Conservation (phyloP, 257 asterid genomes). For the Fraxinus quadrangulata region DNA sequence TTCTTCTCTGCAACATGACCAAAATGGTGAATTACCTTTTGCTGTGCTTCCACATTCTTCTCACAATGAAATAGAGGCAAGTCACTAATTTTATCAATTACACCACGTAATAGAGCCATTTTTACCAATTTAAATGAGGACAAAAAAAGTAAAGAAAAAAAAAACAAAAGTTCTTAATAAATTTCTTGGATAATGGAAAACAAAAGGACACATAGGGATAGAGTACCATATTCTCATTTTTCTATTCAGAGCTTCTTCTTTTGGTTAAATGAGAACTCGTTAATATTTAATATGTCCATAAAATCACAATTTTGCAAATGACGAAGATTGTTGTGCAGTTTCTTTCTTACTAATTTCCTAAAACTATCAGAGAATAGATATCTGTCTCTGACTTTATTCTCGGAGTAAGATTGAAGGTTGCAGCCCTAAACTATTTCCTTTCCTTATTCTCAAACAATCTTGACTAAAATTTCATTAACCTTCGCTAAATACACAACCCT, state of each 20-base stretch:
- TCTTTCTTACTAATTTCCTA: not conserved
- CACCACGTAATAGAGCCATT: not conserved
- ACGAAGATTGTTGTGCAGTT: not conserved
- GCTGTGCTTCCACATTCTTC: no score
- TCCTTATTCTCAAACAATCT: not conserved
- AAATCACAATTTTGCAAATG: not conserved
- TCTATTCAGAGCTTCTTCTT: not conserved
- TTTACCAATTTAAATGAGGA: not conserved
- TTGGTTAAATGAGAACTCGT: not conserved
- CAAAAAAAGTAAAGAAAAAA: not conserved
- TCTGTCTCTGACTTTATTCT: not conserved
- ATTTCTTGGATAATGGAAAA: not conserved
- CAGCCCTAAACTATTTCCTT: not conserved
- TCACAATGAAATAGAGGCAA: no score
- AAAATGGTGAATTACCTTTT: no score
- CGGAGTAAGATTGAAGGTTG: not conserved
- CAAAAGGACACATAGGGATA: not conserved
- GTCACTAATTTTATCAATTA: not conserved
- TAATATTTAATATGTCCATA: not conserved
- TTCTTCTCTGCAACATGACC: not conserved
- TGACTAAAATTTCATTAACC: not conserved
- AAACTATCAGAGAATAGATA: not conserved
- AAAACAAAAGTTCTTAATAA: not conserved
- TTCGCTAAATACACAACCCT: not conserved
- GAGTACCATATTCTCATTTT: not conserved